A percentile compares a stretch with the other conserved stretches of the same genome.
phyloP scores from a whole-genome alignment of 2,329 filamentous ascomycete species.

The Metarhizium humberi region DNA sequence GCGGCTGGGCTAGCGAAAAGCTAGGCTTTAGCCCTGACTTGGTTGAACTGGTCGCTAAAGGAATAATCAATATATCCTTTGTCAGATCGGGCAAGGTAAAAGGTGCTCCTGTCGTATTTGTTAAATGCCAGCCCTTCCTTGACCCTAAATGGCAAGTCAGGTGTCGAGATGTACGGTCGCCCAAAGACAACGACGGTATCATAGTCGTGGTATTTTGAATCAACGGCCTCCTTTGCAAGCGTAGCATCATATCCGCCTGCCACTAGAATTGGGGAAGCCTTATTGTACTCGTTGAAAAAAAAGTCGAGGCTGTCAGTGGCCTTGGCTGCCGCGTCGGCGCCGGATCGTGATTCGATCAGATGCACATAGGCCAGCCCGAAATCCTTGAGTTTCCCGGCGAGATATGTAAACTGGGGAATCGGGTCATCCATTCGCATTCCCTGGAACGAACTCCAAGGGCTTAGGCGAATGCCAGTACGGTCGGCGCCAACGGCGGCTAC shows the following conservation, averaged over 20 bases:
- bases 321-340: neutral
- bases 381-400: neutral
- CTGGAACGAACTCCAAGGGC: slow-evolving; percentile 52
- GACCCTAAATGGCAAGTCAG: too few relatives aligned
- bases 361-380: neutral
- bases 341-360: neutral
- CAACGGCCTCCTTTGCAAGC: too few relatives aligned
- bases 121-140: too few relatives aligned
- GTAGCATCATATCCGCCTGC: neutral
- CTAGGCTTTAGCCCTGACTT: too few relatives aligned
- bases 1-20: too few relatives aligned
- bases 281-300: neutral
- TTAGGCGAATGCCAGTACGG: slow-evolving; percentile 46
- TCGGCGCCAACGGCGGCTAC: slow-evolving; percentile 37
- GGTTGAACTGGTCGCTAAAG: too few relatives aligned
- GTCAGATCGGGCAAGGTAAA: too few relatives aligned
- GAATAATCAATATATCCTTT: too few relatives aligned
- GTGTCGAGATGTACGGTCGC: too few relatives aligned
- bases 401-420: slow-evolving; percentile 44
- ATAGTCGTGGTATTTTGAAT: too few relatives aligned
- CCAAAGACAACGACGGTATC: too few relatives aligned
- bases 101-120: too few relatives aligned
- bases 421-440: slow-evolving; percentile 56
- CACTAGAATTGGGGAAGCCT: neutral
- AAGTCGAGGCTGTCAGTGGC: neutral